phyloP scores from a whole-genome alignment of 2,329 filamentous ascomycete species.

The Cercospora brassicicola region DNA sequence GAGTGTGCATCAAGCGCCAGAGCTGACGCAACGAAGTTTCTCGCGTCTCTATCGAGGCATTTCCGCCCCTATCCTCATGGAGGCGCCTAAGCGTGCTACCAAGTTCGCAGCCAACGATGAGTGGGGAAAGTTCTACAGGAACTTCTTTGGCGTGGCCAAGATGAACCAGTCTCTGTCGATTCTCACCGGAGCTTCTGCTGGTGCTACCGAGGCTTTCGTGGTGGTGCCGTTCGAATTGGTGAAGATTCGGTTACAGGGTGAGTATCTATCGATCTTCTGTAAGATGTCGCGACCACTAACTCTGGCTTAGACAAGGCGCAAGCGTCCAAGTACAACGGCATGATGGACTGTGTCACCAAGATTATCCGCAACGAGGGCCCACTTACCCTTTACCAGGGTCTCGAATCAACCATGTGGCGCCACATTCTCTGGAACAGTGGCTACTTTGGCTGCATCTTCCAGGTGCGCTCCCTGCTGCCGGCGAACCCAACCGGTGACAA shows the following conservation, averaged over 20 bases:
- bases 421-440: constrained; percentile 93
- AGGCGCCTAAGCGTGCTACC: constrained; percentile 89
- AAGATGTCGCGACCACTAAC: constrained; percentile 7
- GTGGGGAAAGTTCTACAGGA: constrained; percentile 93
- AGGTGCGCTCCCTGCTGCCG: constrained; percentile 83
- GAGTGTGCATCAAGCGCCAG: neutral
- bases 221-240: constrained; percentile 97
- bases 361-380: constrained; percentile 80
- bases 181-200: constrained; percentile 89
- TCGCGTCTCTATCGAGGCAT: constrained; percentile 95
- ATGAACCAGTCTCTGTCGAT: constrained; percentile 91
- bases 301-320: constrained; percentile 72
- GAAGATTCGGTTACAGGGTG: constrained; percentile 86
- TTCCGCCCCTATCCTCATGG: constrained; percentile 93
- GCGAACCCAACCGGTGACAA: constrained; percentile 69
- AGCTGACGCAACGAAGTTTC: constrained; percentile 55
- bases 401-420: constrained; percentile 95
- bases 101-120: constrained; percentile 99
- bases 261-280: constrained; percentile 1
- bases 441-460: constrained; percentile 98
- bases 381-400: constrained; percentile 90
- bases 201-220: constrained; percentile 93
- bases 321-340: constrained; percentile 80
- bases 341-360: constrained; percentile 76
- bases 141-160: constrained; percentile 76